Conservation (phyloP, 164 flowering plant genomes). For the Chimonanthus salicifolius region DNA sequence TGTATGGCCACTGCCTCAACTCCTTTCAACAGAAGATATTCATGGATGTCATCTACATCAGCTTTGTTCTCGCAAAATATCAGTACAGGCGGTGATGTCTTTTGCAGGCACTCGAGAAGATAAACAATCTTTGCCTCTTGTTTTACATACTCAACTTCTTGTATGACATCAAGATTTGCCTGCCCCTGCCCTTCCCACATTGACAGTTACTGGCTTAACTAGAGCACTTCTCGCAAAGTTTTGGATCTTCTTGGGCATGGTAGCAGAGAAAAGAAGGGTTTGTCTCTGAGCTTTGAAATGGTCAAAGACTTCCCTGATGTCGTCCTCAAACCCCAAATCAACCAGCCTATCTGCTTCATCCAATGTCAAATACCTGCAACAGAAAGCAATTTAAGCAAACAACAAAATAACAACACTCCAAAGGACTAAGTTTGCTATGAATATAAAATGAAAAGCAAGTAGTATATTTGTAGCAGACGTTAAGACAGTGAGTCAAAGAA, state of each 20-base stretch:
- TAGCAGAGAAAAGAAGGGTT: slow-evolving; percentile 91
- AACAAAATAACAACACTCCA: background rate
- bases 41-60: slow-evolving; percentile 95
- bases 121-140: slow-evolving; percentile 95
- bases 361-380: slow-evolving; percentile 68
- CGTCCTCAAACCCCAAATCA: slow-evolving; percentile 94
- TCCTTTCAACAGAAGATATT: slow-evolving; percentile 85
- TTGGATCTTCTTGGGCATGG: slow-evolving; percentile 97
- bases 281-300: slow-evolving; percentile 92
- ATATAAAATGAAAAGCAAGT: no score
- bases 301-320: slow-evolving; percentile 92
- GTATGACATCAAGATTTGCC: slow-evolving; percentile 96
- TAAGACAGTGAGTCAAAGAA: no score
- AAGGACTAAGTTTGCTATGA: background rate
- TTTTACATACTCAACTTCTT: slow-evolving; percentile 96
- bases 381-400: background rate
- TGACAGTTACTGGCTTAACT: slow-evolving; percentile 81
- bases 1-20: slow-evolving; percentile 96
- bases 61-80: slow-evolving; percentile 97
- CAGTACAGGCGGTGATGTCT: slow-evolving; percentile 86
- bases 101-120: slow-evolving; percentile 91
- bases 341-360: slow-evolving; percentile 96
- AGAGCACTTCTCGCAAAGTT: slow-evolving; percentile 82
- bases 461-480: no score
- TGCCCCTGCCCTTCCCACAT: slow-evolving; percentile 96